Base-by-base conservation (phyloP, 805 yeast genomes). In the Candida silvatica region DNA sequence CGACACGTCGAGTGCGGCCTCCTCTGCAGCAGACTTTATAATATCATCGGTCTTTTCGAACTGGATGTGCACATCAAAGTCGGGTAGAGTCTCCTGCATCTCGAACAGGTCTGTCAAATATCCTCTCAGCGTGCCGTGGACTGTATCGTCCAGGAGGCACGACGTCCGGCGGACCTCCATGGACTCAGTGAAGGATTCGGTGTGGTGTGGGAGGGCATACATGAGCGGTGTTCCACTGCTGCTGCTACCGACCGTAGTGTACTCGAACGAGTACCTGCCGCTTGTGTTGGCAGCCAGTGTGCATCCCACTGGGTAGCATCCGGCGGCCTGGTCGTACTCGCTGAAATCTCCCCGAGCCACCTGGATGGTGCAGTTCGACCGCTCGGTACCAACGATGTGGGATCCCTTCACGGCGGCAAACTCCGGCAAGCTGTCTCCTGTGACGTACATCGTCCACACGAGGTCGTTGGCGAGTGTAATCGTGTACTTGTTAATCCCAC, bases 251-350 rank as follows among this genome's bases (percentile, higher is more conserved):
- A 54, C 42, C 14, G 64, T 57, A 5, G 52, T 39, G 46, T 72
- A 75, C 12, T 45, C 47, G 18, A 76, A 61, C 4, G 64, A 41
- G 47, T 74, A 75, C 3, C 61, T 42, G 16, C 59, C 68, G 29
- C 56, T 49, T 4, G 66, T 63, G 11, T 59, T 45, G 5, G 71
- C 76, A 2, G 59, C 38, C 6, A 77, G 43, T 0, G 64, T 43
- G 17, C 48, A 52, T 12, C 36, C 36, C 5, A 38, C 24, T 9
- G 73, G 71, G 45, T 77, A 81, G 51, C 65, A 62, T 37, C 90
- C 90, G 30, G 88, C 86, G 19, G 82, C 74, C 34, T 61, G 49
- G 51, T 77, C 85, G 48, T 75, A 74, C 46, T 57, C 67, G 18
- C 61, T 52, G 20, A 69, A 78, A 23, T 51, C 46, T 31, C 53